Base-by-base conservation (phyloP, 495 filamentous ascomycete species). In the Penicillium longicatenatum region DNA sequence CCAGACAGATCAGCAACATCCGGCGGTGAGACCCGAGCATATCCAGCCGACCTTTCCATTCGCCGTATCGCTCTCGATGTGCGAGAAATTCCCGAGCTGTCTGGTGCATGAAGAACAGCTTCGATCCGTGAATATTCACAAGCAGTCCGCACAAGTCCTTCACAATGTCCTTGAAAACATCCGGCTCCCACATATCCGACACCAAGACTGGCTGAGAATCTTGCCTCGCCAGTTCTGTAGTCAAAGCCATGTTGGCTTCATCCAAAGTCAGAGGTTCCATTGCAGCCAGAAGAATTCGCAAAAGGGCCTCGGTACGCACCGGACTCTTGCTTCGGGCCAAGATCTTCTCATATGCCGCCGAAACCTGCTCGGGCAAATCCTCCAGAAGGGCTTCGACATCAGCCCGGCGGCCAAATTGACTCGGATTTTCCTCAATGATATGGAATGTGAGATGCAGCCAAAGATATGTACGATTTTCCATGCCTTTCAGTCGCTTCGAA, bases 261-360 rank as follows among this genome's bases (percentile, higher is more conserved):
- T 35, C 31, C 10, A 35, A 35, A 12, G 31, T 35, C 31, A 35
- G 10, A 14, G 31, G 31, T 4, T 35, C 31, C 31, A 35, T 35
- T 10, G 31, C 31, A 35, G 65, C 63, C 5, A 73, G 46, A 29
- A 68, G 52, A 52, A 73, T 60, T 24, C 61, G 43, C 14, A 74
- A 60, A 31, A 74, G 58, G 10, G 45, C 60, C 22, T 52, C 42
- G 4, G 69, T 65, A 31, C 61, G 35, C 26, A 26, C 11, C 30
- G 39, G 7, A 21, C 59, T 24, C 26, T 19, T 37, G 41, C 26
- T 60, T n/a, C 35, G 57, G n/a, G 22, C 19, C 11, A 74, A 54
- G 20, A 66, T 65, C 37, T 62, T 60, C 50, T 73, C 70, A 37
- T 79, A 79, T 30, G 68, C 72, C 9, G 72, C 61, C 37, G 59